Base-by-base conservation (phyloP, 371 early-diverging fungal species). In the Pancytospora epiphaga region DNA sequence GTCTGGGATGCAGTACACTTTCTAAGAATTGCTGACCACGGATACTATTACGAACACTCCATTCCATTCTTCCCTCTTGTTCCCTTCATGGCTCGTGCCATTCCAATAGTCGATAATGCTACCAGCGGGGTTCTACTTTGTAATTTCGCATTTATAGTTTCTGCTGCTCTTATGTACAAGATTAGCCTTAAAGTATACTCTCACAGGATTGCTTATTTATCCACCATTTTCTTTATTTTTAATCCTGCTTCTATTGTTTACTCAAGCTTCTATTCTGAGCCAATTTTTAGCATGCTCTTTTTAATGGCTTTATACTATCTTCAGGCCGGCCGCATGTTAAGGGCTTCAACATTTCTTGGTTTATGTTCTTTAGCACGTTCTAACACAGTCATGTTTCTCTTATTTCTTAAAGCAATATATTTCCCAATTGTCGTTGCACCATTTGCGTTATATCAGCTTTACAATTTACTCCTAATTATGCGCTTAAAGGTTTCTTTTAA, bases 1-100 rank as follows among this genome's bases (percentile, higher is more conserved):
- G 62, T 72, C 32, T 82, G 83, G 83, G 83, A 82, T 71, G 69
- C 75, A 25, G 50, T 79, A 9, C 76, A 70, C 54, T 82, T 80
- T 68, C 25, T 61, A 30, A 50, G 73, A 4, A 82, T 82, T 37
- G 22, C 52, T 34, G 60, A 64, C 27, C 50, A 77, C 38, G 76
- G 79, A 27, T 82, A 82, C 57, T 49, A 30, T 27, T 38, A 66
- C 39, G 78, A 77, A 47, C 79, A 80, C 54, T 33, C 12, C n/a
- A 56, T 73, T 29, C 78, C 81, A 22, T 82, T 82, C 62, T 77
- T 82, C 65, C 83, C 83, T 33, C 54, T 82, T 34, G 43, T 71
- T 32, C 68, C 72, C 19, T 47, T 58, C 19, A n/a, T 76, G 4
- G 38, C 38, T 29, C 50, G 50, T n/a, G 29, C 39, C 27, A 9